A percentile compares a stretch with the other conserved stretches of the same genome.
These are phyloP conservation scores for Tetradesmus lagerheimii DNA, from an alignment of 139 green algal genomes.

Conservation along the genomic window DNA sequence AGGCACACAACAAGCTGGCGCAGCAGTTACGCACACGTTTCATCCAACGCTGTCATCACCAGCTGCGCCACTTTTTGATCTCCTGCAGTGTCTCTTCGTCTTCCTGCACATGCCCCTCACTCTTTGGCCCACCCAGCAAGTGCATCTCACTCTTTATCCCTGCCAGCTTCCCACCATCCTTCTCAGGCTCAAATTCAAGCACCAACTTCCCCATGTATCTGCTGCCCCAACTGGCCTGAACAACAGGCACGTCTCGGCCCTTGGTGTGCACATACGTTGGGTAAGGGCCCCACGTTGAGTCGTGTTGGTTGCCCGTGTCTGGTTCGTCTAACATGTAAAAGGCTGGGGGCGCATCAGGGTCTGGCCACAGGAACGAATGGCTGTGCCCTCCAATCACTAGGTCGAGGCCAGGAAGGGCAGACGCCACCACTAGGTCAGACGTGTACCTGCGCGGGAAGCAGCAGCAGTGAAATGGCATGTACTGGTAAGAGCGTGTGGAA, in stretches of 20 bases:
- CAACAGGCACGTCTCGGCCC: slow-evolving; percentile 41
- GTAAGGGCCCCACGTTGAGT: slow-evolving; percentile 50
- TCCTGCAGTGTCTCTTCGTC: slow-evolving; percentile 25
- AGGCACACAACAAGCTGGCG: not conserved
- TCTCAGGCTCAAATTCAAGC: slow-evolving; percentile 22
- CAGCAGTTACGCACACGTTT: no score
- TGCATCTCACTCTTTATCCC: slow-evolving; percentile 18
- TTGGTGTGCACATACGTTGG: slow-evolving; percentile 48
- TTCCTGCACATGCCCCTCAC: slow-evolving; percentile 41
- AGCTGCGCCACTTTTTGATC: slow-evolving; percentile 17
- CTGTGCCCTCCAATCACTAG: slow-evolving; percentile 55
- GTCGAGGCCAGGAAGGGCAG: slow-evolving; percentile 45
- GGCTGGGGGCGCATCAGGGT: slow-evolving; percentile 14
- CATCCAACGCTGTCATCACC: not conserved
- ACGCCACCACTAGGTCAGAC: slow-evolving; percentile 42
- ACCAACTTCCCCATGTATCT: slow-evolving; percentile 44
- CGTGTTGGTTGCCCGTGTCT: not conserved
- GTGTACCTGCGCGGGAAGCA: slow-evolving; percentile 49
- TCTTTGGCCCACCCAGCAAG: slow-evolving; percentile 43
- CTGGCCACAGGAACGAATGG: slow-evolving; percentile 51
- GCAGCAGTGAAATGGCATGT: no score
- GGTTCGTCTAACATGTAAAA: slow-evolving; percentile 18
- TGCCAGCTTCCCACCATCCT: not conserved
- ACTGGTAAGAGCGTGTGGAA: no score
- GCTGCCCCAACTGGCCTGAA: slow-evolving; percentile 54